Evolutionary conservation across 495 filamentous ascomycete genomes (phyloP), one percentile per base, ranked within the genome.

Genomic region (Xylaria intraflava): DNA sequence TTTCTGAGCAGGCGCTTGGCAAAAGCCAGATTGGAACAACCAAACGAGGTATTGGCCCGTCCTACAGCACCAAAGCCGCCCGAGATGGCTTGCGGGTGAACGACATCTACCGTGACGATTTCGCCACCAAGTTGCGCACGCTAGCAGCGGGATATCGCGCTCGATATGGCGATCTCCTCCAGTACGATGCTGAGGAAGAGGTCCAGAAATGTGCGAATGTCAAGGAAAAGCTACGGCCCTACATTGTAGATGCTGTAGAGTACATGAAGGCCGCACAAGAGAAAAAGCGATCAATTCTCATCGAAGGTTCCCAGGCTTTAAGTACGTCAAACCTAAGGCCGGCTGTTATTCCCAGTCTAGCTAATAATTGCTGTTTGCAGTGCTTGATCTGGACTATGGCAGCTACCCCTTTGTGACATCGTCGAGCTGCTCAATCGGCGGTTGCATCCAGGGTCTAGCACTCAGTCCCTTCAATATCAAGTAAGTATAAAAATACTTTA

Each of bases 381-480:
- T 82, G 53, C 53, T 56, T 39, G 53, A 56, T 38, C 38, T 56
- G 20, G 53, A 56, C 39, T 56, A 81, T 66, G 86, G 87, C 63
- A 90, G 84, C 48, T 94, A 92, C 64, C 90, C 90, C 52, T 92
- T 80, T 60, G 90, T 94, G 50, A 95, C 90, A 23, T 89, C 84
- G 12, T 85, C 83, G 38, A 87, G 83, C 62, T 87, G 84, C 49
- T 81, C 82, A 22, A 74, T 89, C 12, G 89, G 86, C 19, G 90
- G 90, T 49, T 80, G 86, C 64, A 78, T 94, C 49, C 83, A 85
- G 47, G 89, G 88, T 11, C 76, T 93, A 11, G 73, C 73, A 20
- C 67, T 86, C 49, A 74, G 74, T 45, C 76, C 75, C 33, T 66
- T 64, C 53, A 75, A 74, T 42, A 72, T 85, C 36, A 62, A 67